Conservation (phyloP, 2,329 filamentous ascomycete species). For the Pseudocercospora eumusae region DNA sequence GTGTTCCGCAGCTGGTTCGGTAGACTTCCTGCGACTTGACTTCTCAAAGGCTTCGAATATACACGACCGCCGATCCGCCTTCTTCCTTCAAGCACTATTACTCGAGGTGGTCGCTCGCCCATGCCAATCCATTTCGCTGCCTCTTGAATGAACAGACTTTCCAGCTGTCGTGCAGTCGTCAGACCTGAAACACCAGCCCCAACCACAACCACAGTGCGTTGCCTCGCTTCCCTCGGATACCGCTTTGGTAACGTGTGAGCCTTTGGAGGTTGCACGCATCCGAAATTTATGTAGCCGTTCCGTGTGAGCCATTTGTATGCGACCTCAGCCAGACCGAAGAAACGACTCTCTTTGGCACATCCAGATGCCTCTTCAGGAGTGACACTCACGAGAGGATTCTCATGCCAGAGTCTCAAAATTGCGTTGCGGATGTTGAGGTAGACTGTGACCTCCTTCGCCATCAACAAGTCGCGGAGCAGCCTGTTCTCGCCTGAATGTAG, state of each 20-base stretch:
- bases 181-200: conserved; percentile 94
- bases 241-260: conserved; percentile 33
- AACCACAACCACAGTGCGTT: conserved; percentile 79
- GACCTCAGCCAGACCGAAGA: conserved; percentile 84
- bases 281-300: conserved; percentile 94
- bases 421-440: conserved; percentile 97
- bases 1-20: conserved; percentile 65
- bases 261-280: conserved; percentile 73
- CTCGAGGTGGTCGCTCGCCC: conserved; percentile 68
- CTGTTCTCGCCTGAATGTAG: conserved; percentile 82
- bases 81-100: conserved; percentile 84
- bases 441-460: conserved; percentile 83
- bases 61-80: conserved; percentile 86
- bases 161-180: conserved; percentile 86
- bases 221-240: conserved; percentile 49
- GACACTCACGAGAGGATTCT: conserved; percentile 80
- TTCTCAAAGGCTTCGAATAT: conserved; percentile 74
- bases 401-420: conserved; percentile 85
- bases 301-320: conserved; percentile 92
- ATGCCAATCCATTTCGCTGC: conserved; percentile 64
- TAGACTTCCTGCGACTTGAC: conserved; percentile 58
- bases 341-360: conserved; percentile 81
- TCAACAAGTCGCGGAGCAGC: conserved; percentile 78
- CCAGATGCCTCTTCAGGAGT: conserved; percentile 83
- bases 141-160: conserved; percentile 81